Evolutionary conservation across 148 eudicot genomes (phyloP).

Genomic region (Camellia sinensis): DNA sequence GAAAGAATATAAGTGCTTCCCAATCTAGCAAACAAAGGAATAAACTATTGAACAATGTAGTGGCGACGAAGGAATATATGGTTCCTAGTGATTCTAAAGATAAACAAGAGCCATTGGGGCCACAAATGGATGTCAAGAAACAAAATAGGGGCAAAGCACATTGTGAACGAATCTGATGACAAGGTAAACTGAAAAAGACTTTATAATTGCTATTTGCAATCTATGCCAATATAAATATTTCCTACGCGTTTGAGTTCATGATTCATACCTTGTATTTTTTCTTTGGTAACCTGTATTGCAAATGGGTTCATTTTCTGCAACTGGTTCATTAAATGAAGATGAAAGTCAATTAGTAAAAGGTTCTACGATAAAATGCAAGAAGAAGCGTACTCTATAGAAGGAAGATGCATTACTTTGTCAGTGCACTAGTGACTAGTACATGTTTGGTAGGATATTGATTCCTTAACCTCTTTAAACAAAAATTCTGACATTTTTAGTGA

Average conservation of each 20-base stretch:
- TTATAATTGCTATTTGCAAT: not conserved
- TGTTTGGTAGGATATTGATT: not conserved
- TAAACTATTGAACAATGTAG: conserved; percentile 10
- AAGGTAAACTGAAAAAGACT: conserved; percentile 27
- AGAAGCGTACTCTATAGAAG: conserved; percentile 36
- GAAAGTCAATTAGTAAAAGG: conserved; percentile 24
- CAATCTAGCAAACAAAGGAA: not conserved
- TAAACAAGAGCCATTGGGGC: conserved; percentile 17
- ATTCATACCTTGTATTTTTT: not conserved
- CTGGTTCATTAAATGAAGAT: conserved; percentile 24
- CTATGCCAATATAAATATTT: not conserved
- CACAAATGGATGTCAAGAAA: conserved; percentile 19
- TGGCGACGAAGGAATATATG: conserved; percentile 14
- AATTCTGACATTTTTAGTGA: too few species aligned
- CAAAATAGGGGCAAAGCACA: conserved; percentile 25
- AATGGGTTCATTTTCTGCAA: conserved; percentile 24
- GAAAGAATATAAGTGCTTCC: not conserved
- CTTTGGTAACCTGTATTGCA: conserved; percentile 17
- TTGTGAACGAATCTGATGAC: conserved; percentile 30
- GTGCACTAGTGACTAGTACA: not conserved
- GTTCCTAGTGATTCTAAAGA: conserved; percentile 15
- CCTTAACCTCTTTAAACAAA: not conserved
- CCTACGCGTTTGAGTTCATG: not conserved
- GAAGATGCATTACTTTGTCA: conserved; percentile 30
- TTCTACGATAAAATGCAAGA: conserved; percentile 25